These are phyloP conservation scores for Allium fistulosum DNA, from an alignment of 106 monocot genomes.

Conservation along the genomic window DNA sequence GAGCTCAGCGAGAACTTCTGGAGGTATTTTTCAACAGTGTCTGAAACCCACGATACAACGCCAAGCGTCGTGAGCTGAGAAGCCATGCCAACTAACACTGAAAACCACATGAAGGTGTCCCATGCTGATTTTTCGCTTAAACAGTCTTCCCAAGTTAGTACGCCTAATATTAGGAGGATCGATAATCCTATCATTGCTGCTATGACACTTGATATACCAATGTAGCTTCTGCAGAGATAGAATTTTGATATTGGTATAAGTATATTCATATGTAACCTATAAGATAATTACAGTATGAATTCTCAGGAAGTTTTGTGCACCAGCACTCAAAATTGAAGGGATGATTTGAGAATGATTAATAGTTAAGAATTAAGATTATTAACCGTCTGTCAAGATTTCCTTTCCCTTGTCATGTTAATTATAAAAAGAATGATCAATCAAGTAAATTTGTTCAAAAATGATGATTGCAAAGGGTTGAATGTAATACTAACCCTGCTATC, in stretches of 20 bases:
- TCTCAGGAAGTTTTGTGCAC: too few species aligned
- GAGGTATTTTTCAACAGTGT: slow-evolving; percentile 63
- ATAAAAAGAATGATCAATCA: too few species aligned
- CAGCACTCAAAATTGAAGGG: too few species aligned
- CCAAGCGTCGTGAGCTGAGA: slow-evolving; percentile 78
- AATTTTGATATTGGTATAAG: neutral
- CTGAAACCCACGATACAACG: slow-evolving; percentile 78
- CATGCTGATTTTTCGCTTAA: slow-evolving; percentile 86
- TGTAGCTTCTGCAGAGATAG: slow-evolving; percentile 28
- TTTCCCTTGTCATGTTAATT: too few species aligned
- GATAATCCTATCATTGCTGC: slow-evolving; percentile 90
- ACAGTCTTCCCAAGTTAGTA: slow-evolving; percentile 89
- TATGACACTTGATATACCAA: slow-evolving; percentile 77
- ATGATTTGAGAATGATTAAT: neutral
- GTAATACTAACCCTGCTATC: slow-evolving; percentile 68
- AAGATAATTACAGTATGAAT: too few species aligned
- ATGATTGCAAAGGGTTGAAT: neutral
- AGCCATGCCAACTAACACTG: slow-evolving; percentile 91
- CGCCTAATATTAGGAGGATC: slow-evolving; percentile 77
- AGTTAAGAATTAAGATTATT: neutral
- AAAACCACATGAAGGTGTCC: slow-evolving; percentile 94
- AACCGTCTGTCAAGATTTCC: neutral
- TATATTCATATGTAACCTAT: too few species aligned
- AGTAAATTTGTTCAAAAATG: too few species aligned
- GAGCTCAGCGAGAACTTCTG: slow-evolving; percentile 77